These are phyloP conservation scores for Pistacia vera DNA, from an alignment of 345 rosid genomes.

Conservation along the genomic window DNA sequence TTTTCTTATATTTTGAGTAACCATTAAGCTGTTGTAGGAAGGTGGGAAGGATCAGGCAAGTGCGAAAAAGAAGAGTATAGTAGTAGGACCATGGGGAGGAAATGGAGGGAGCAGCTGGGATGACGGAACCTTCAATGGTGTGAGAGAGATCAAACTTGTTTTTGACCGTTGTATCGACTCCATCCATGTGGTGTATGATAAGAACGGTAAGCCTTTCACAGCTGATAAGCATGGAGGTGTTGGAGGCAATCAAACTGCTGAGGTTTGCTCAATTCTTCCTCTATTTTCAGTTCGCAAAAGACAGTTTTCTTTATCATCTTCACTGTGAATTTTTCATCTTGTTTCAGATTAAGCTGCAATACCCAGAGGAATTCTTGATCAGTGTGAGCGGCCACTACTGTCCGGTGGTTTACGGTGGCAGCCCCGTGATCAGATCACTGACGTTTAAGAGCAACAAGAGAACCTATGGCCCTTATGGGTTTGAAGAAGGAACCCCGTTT, in stretches of 20 bases:
- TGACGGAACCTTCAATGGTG: slow-evolving; percentile 66
- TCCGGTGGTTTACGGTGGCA: slow-evolving; percentile 57
- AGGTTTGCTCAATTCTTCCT: slow-evolving; percentile 39
- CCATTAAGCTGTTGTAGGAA: slow-evolving; percentile 24
- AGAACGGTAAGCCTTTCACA: slow-evolving; percentile 53
- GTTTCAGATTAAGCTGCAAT: slow-evolving; percentile 67
- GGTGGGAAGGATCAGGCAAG: slow-evolving; percentile 24
- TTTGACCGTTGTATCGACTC: slow-evolving; percentile 77
- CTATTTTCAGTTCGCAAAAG: not conserved
- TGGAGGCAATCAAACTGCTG: slow-evolving; percentile 53
- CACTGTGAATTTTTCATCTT: not conserved
- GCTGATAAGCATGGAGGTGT: slow-evolving; percentile 73
- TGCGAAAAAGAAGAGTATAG: slow-evolving; percentile 35
- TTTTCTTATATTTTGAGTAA: not conserved
- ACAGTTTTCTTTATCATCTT: not conserved
- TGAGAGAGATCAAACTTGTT: slow-evolving; percentile 60
- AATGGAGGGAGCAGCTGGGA: slow-evolving; percentile 75
- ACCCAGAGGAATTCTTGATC: slow-evolving; percentile 65
- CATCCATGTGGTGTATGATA: slow-evolving; percentile 57
- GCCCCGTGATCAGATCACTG: slow-evolving; percentile 70
- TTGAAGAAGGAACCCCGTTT: slow-evolving; percentile 78
- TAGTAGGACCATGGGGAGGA: slow-evolving; percentile 87
- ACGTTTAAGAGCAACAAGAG: slow-evolving; percentile 64
- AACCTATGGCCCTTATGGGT: slow-evolving; percentile 68
- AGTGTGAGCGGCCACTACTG: slow-evolving; percentile 62